Evolutionary conservation across 306 rosid genomes (phyloP).

Genomic region (Senna tora): DNA sequence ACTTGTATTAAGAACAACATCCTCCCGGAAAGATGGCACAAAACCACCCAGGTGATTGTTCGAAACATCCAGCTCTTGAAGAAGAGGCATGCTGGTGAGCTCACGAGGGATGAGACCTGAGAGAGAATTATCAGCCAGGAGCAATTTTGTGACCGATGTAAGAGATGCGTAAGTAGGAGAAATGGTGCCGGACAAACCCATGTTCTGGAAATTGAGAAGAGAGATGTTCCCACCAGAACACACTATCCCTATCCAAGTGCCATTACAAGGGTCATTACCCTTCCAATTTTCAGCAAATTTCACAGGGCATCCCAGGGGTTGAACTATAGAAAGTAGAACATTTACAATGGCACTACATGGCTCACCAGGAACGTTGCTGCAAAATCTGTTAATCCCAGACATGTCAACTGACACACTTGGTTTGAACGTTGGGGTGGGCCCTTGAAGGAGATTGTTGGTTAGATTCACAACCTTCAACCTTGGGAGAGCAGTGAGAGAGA

Average conservation of each 20-base stretch:
- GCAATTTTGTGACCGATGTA: conserved; percentile 57
- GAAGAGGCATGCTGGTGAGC: conserved; percentile 53
- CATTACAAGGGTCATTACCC: conserved; percentile 61
- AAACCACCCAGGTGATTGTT: conserved; percentile 36
- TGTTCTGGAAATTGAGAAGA: conserved; percentile 52
- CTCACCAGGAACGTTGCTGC: conserved; percentile 39
- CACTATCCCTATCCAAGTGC: conserved; percentile 53
- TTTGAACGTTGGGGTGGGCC: conserved; percentile 64
- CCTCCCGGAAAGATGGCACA: conserved; percentile 44
- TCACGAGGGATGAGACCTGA: conserved; percentile 65
- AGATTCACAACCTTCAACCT: conserved; percentile 56
- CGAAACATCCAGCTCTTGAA: conserved; percentile 53
- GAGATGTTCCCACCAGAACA: conserved; percentile 52
- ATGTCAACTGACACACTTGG: conserved; percentile 35
- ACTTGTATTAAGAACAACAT: background rate
- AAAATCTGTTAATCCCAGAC: conserved; percentile 62
- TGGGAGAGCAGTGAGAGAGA: conserved; percentile 49
- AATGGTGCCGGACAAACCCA: conserved; percentile 65
- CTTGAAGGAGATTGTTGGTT: conserved; percentile 73
- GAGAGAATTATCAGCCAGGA: conserved; percentile 59
- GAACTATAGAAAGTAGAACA: conserved; percentile 57
- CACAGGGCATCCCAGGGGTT: conserved; percentile 59
- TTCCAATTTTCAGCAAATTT: conserved; percentile 58
- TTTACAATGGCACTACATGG: conserved; percentile 65
- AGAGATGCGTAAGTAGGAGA: conserved; percentile 73